These are phyloP conservation scores for Fusarium phyllophilum DNA, from an alignment of 2,329 filamentous ascomycete species.

Conservation along the genomic window DNA sequence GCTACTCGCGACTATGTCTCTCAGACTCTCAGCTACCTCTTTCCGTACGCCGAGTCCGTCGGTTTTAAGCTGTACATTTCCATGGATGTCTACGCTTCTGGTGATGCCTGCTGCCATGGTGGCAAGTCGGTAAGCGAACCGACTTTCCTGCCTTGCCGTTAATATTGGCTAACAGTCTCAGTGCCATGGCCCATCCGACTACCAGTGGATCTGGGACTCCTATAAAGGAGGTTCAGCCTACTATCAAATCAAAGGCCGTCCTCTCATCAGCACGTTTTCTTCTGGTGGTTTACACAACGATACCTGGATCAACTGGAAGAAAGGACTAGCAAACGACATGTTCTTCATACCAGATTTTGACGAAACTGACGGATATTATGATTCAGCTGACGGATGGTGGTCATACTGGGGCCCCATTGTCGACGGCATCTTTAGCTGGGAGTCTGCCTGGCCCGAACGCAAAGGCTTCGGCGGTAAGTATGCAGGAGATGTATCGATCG, in stretches of 20 bases:
- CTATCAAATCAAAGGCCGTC: background rate
- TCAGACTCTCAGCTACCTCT: background rate
- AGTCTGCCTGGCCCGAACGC: background rate
- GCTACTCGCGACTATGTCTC: background rate
- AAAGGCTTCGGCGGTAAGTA: background rate
- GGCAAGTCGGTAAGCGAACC: background rate
- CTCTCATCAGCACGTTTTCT: background rate
- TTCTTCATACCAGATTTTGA: background rate
- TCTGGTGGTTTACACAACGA: background rate
- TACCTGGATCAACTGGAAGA: background rate
- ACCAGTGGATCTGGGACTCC: background rate
- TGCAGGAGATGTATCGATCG: background rate
- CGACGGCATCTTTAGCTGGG: background rate
- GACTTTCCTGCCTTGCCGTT: rapidly evolving
- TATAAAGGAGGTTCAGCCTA: background rate
- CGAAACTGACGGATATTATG: background rate
- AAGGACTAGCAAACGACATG: background rate
- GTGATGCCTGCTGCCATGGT: background rate
- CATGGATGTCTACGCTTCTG: background rate
- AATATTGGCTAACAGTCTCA: background rate
- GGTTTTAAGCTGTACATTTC: background rate
- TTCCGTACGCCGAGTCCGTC: background rate
- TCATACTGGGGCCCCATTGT: background rate
- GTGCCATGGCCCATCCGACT: background rate
- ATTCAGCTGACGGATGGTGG: background rate